Evolutionary conservation across 495 filamentous ascomycete genomes (phyloP).

Genomic region (Massariosphaeria phaeospora): DNA sequence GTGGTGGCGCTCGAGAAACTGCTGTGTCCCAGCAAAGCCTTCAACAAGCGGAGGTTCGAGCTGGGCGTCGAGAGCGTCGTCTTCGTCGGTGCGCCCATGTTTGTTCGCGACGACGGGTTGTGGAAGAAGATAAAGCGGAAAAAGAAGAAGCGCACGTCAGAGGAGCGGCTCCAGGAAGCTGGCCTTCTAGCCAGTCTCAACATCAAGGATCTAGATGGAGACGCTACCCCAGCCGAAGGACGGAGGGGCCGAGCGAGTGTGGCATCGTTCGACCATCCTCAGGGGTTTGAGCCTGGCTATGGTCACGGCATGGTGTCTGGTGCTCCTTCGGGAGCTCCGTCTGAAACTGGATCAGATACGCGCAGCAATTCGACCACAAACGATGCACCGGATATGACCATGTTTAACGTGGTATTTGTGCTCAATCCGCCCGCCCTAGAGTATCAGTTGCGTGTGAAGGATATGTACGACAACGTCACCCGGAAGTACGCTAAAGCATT

Average conservation of each 20-base stretch:
- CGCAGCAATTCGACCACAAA: conserved; percentile 42
- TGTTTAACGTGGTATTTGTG: conserved; percentile 97
- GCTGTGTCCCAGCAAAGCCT: conserved; percentile 70
- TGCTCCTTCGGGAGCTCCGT: conserved; percentile 23
- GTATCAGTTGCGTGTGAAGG: conserved; percentile 64
- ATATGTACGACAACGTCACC: conserved; percentile 81
- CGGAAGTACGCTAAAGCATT: conserved; percentile 85
- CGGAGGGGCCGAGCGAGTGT: conserved; percentile 34
- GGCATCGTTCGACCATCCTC: conserved; percentile 29
- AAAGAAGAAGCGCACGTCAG: conserved; percentile 48
- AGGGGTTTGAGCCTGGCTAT: conserved; percentile 37
- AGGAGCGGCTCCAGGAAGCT: conserved; percentile 28
- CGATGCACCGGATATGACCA: conserved; percentile 63
- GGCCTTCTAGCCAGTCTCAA: conserved; percentile 14
- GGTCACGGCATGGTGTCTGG: conserved; percentile 35
- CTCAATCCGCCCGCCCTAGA: conserved; percentile 73
- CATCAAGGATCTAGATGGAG: conserved; percentile 18
- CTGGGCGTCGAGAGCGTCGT: conserved; percentile 76
- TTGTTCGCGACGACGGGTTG: conserved; percentile 74
- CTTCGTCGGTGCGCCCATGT: conserved; percentile 83
- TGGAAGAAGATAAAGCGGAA: conserved; percentile 71
- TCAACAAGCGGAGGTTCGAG: conserved; percentile 83
- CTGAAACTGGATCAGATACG: conserved; percentile 32
- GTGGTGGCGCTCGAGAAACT: conserved; percentile 77
- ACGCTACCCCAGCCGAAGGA: conserved; percentile 23